phyloP scores from a whole-genome alignment of 192 early-diverging fungal species.

The Backusella liffmaniae region DNA sequence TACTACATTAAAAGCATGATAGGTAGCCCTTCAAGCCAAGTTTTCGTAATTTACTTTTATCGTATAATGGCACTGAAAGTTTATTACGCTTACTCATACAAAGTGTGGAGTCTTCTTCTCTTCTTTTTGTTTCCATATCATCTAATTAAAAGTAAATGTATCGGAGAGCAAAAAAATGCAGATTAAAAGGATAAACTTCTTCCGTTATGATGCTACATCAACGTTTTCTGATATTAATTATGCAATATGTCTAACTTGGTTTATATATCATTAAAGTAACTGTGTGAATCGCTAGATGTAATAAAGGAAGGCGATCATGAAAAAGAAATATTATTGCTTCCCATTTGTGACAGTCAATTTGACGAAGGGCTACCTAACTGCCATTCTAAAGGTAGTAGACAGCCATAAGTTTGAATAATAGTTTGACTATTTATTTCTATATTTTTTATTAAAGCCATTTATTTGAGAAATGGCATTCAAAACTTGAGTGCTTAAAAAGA shows the following conservation, averaged over 20 bases:
- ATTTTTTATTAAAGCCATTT: neutral
- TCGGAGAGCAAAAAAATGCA: neutral
- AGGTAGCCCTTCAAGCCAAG: neutral
- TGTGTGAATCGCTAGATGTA: neutral
- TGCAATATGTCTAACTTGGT: neutral
- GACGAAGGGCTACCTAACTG: neutral
- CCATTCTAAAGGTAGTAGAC: too few relatives aligned
- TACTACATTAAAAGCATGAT: neutral
- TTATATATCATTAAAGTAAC: neutral
- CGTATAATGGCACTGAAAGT: neutral
- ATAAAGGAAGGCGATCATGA: neutral
- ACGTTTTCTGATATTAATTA: neutral
- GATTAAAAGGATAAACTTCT: neutral
- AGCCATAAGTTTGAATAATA: neutral
- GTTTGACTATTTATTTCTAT: neutral
- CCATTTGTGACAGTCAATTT: neutral
- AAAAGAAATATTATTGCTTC: neutral
- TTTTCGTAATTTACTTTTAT: neutral
- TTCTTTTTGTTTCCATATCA: neutral
- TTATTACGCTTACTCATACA: neutral
- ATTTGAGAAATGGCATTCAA: neutral
- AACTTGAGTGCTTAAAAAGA: neutral
- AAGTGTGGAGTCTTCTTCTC: neutral
- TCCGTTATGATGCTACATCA: neutral
- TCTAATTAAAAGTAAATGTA: neutral